Base-by-base conservation (phyloP, 2,329 filamentous ascomycete genomes). In the Triangularia verruculosa region DNA sequence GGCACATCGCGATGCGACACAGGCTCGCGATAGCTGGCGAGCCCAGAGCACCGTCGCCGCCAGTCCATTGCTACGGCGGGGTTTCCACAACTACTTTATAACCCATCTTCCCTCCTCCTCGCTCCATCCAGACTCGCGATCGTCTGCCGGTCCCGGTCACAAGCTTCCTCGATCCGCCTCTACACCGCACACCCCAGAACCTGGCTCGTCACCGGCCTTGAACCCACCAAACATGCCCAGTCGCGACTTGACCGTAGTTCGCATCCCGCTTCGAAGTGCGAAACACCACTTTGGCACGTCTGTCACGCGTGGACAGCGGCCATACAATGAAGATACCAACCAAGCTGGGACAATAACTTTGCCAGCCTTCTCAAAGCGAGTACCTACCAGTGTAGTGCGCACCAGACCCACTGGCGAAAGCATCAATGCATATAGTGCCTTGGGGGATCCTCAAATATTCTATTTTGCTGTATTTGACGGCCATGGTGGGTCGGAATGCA, bases 401-500 rank as follows among this genome's bases (percentile, higher is more conserved):
- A 78, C 71, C 64, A 82, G 81, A 68, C 80, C 77, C 47, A 75
- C 78, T 24, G 84, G 80, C 66, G 87, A 87, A 76, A 87, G 84
- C 57, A 91, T 85, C 24, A 86, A 82, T 9, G 91, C 92, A 5
- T 90, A 91, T 63, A 90, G 89, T 68, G 86, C 90, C 1, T 90
- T 86, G 67, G 94, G 94, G 2, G 94, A 98, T 73, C 94, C 94
- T 1, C 94, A 98, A 74, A 89, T 98, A 32, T 99, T 99, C 77
- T 99, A 98, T 76, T 99, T 97, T 82, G 93, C 86, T 1, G 88
- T 98, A 1, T 99, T 98, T 72, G 95, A 99, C 76, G 95, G 95
- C 2, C 95, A 99, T 78, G 95, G 95, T 9, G 95, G 95, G 20
- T 85, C 81, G 20, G 91, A 97, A 74, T 98, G 95, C 76, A 93